Percentiles rank a stretch among this genome's conserved stretches.
phyloP scores from a whole-genome alignment of 768 basidiomycete genomes.

The Phanerodontia chrysosporium region DNA sequence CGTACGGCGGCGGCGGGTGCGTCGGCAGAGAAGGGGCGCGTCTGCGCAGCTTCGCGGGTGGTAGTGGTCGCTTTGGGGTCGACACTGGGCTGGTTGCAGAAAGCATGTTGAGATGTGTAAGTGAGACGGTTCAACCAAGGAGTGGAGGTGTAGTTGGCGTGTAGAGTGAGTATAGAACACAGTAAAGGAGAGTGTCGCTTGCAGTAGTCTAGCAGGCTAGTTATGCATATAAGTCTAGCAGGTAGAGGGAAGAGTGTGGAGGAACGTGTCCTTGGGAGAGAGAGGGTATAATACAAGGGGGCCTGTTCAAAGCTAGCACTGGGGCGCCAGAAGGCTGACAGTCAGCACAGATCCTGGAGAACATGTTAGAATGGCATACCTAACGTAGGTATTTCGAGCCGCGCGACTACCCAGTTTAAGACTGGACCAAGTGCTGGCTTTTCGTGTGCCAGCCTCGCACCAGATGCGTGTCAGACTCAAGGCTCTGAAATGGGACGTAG shows the following conservation, averaged over 20 bases:
- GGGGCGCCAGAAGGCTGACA: neutral
- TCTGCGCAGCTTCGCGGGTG: slow-evolving; percentile 59
- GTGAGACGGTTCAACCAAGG: neutral
- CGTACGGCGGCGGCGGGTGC: slow-evolving; percentile 55
- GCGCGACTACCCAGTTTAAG: neutral
- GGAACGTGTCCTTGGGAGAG: neutral
- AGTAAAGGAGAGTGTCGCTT: neutral
- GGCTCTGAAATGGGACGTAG: neutral
- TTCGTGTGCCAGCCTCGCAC: neutral
- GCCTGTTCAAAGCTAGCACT: neutral
- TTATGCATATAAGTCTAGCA: neutral
- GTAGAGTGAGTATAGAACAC: neutral
- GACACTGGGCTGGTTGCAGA: slow-evolving; percentile 21
- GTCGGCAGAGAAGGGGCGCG: slow-evolving; percentile 36
- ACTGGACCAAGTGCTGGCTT: neutral
- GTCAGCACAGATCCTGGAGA: neutral
- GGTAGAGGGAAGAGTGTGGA: neutral
- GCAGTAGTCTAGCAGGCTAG: neutral
- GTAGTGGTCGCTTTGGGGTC: slow-evolving; percentile 52
- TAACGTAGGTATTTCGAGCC: too few relatives aligned
- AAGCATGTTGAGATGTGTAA: slow-evolving; percentile 26
- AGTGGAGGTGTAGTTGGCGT: slow-evolving; percentile 1
- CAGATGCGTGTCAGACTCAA: neutral
- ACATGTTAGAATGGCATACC: too few relatives aligned
- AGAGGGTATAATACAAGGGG: neutral